Percentiles rank a stretch among this genome's conserved stretches.
Evolutionary conservation across 2,329 filamentous ascomycete species (phyloP).

Genomic region (Annulohypoxylon truncatum): DNA sequence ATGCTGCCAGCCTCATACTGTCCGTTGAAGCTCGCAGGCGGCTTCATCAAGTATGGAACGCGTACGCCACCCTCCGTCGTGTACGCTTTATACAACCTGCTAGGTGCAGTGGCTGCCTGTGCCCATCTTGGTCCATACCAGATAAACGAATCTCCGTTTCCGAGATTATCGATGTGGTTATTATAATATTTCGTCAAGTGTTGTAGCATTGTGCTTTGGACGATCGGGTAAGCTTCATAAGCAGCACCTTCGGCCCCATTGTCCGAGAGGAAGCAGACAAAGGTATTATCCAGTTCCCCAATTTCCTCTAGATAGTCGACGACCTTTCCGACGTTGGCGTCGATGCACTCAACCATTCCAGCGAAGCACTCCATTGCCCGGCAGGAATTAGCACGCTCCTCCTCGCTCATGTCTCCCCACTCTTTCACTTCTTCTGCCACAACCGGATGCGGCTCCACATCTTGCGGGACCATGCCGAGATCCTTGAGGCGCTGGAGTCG

Average conservation of each 20-base stretch:
- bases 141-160: constrained; percentile 66
- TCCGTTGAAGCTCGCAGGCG: constrained; percentile 48
- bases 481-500: constrained; percentile 67
- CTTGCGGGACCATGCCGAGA: constrained; percentile 64
- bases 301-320: constrained; percentile 65
- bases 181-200: constrained; percentile 68
- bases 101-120: constrained; percentile 54
- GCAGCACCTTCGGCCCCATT: constrained; percentile 71
- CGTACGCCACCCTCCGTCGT: constrained; percentile 63
- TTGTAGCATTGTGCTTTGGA: constrained; percentile 62
- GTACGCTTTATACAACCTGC: constrained; percentile 55
- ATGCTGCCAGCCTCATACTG: constrained; percentile 52
- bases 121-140: constrained; percentile 71
- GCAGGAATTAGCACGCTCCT: constrained; percentile 60
- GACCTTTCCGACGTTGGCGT: constrained; percentile 69
- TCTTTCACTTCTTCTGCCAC: constrained; percentile 61
- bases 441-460: constrained; percentile 63
- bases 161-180: constrained; percentile 68
- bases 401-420: constrained; percentile 60
- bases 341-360: constrained; percentile 72
- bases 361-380: constrained; percentile 72
- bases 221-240: constrained; percentile 68
- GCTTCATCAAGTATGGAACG: constrained; percentile 63
- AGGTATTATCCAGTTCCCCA: constrained; percentile 71
- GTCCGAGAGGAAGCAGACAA: constrained; percentile 72